Percentiles rank a stretch among this genome's conserved stretches.
phyloP scores from a whole-genome alignment of 2,329 filamentous ascomycete species.

The Aspergillus chevalieri region DNA sequence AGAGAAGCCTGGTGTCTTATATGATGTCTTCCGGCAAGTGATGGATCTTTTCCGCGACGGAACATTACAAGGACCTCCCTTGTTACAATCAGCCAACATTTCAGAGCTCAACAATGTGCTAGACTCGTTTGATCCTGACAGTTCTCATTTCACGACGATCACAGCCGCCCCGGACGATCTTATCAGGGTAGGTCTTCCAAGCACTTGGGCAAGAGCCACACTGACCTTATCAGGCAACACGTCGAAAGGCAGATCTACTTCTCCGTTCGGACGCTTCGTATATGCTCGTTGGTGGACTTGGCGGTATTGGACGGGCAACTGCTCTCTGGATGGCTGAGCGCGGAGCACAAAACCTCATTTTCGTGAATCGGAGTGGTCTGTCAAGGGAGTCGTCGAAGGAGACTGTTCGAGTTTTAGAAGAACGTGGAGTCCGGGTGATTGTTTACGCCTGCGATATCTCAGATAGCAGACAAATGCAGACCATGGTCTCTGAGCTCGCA shows the following conservation, averaged over 20 bases:
- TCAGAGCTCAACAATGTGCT: constrained; percentile 10
- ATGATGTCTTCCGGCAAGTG: constrained; percentile 9
- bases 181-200: constrained; percentile 8
- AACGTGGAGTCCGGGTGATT: constrained; percentile 12
- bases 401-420: constrained; percentile 10
- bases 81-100: constrained; percentile 5
- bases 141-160: constrained; percentile 5
- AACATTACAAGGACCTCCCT: constrained; percentile 6
- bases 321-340: constrained; percentile 41
- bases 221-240: background rate
- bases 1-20: constrained; percentile 1
- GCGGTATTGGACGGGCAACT: constrained; percentile 20
- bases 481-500: constrained; percentile 8
- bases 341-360: constrained; percentile 48
- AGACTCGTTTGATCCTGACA: background rate
- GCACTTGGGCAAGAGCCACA: no score
- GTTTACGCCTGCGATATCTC: constrained; percentile 29
- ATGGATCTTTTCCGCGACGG: constrained; percentile 9
- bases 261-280: constrained; percentile 16
- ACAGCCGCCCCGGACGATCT: constrained; percentile 3
- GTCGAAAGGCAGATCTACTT: background rate
- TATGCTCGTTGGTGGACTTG: constrained; percentile 22
- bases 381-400: constrained; percentile 12
- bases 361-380: constrained; percentile 44
- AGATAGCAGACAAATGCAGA: constrained; percentile 21